A percentile compares a stretch with the other conserved stretches of the same genome.
These are phyloP conservation scores for Scutellaria baicalensis DNA, from an alignment of 257 asterid genomes.

Conservation along the genomic window DNA sequence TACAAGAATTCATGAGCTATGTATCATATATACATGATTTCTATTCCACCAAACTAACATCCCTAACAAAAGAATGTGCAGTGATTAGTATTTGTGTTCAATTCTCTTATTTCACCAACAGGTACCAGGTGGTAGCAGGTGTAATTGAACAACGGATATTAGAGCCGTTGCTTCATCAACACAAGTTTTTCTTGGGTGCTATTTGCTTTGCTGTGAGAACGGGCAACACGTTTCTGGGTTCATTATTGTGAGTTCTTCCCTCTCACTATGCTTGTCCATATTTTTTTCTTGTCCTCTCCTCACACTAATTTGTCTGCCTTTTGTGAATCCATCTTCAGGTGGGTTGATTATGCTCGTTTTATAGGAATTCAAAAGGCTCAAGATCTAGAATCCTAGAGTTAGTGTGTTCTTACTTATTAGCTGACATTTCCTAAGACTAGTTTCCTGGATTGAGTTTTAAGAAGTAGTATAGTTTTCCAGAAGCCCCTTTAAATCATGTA, in stretches of 20 bases:
- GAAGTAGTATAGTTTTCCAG: neutral
- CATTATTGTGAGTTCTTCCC: constrained; percentile 54
- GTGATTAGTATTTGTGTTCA: too few relatives aligned
- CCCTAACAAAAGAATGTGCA: too few relatives aligned
- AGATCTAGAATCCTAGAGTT: constrained; percentile 27
- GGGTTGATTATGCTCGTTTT: constrained; percentile 85
- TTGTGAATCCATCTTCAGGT: constrained; percentile 34
- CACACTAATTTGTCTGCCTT: neutral
- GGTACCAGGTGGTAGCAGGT: constrained; percentile 77
- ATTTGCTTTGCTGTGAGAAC: constrained; percentile 85
- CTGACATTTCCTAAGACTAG: constrained; percentile 21
- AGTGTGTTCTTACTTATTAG: constrained; percentile 14
- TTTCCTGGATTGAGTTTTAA: neutral
- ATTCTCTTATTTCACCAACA: constrained; percentile 9
- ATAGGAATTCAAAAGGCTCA: constrained; percentile 72
- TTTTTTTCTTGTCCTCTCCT: too few relatives aligned
- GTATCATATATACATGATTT: too few relatives aligned
- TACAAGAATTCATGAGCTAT: neutral
- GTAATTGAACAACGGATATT: constrained; percentile 70
- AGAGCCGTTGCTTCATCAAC: constrained; percentile 72
- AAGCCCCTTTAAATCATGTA: too few relatives aligned
- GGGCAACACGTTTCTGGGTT: constrained; percentile 78
- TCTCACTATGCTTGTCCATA: neutral
- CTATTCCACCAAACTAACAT: too few relatives aligned
- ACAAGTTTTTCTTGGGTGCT: constrained; percentile 66